Evolutionary conservation across 495 filamentous ascomycete genomes (phyloP).

Genomic region (Mytilinidion resinicola): DNA sequence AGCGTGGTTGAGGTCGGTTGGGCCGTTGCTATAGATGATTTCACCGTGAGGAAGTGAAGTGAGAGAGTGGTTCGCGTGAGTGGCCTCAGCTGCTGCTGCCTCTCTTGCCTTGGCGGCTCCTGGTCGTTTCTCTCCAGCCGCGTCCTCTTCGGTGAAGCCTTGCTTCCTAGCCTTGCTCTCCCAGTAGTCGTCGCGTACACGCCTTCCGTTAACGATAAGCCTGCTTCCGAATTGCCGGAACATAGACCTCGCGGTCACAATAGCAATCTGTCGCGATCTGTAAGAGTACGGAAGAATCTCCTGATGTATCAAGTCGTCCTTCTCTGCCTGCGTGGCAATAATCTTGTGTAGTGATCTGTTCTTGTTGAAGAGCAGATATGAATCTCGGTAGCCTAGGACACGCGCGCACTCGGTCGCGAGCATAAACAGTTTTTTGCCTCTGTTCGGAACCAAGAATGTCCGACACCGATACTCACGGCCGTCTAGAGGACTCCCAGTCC

Average conservation of each 20-base stretch:
- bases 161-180: constrained; percentile 95
- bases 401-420: constrained; percentile 95
- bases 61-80: constrained; percentile 45
- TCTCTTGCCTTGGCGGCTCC: constrained; percentile 85
- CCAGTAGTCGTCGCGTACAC: constrained; percentile 98
- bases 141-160: constrained; percentile 95
- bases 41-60: constrained; percentile 55
- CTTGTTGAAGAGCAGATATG: constrained; percentile 98
- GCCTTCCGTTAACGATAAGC: constrained; percentile 79
- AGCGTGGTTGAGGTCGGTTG: constrained; percentile 39
- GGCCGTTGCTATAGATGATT: constrained; percentile 74
- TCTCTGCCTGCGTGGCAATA: constrained; percentile 91
- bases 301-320: constrained; percentile 91
- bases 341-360: constrained; percentile 97
- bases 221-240: constrained; percentile 98
- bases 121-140: constrained; percentile 92
- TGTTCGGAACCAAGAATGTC: constrained; percentile 85
- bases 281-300: constrained; percentile 98
- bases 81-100: constrained; percentile 57
- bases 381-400: constrained; percentile 91
- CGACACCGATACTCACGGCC: constrained; percentile 85
- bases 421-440: constrained; percentile 95
- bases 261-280: constrained; percentile 93
- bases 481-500: constrained; percentile 72
- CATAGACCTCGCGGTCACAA: constrained; percentile 98